Percentiles rank a stretch among this genome's conserved stretches.
These are phyloP conservation scores for Teratosphaeria pseudoeucalypti DNA, from an alignment of 2,329 filamentous ascomycete species.

Conservation along the genomic window DNA sequence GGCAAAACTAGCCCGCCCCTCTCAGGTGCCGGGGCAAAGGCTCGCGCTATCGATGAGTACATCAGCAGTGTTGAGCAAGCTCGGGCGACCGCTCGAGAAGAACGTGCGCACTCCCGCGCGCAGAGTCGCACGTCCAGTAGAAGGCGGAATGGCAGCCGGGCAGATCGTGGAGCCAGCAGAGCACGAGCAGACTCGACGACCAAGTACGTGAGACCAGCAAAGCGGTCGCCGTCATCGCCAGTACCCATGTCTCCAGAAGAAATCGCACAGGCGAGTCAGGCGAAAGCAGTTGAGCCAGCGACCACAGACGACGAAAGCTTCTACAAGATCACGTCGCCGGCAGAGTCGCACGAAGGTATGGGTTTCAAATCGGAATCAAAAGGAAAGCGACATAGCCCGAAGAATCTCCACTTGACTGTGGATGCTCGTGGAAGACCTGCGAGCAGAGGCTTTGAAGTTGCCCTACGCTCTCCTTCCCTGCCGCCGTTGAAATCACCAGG, in stretches of 20 bases:
- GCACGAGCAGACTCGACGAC: constrained; percentile 49
- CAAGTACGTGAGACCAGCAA: constrained; percentile 62
- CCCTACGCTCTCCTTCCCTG: constrained; percentile 63
- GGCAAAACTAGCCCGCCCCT: constrained; percentile 30
- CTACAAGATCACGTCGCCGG: constrained; percentile 33
- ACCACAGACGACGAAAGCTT: constrained; percentile 39
- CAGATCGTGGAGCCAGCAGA: constrained; percentile 35
- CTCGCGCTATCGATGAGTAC: constrained; percentile 67
- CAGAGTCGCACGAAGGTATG: constrained; percentile 16
- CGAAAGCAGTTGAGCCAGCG: constrained; percentile 36
- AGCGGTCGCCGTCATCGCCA: constrained; percentile 83
- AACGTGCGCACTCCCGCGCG: constrained; percentile 29
- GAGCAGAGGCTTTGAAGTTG: constrained; percentile 48
- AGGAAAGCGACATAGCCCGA: background rate
- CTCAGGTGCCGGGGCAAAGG: constrained; percentile 45
- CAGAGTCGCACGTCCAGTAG: constrained; percentile 30
- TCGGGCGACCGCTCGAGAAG: constrained; percentile 25
- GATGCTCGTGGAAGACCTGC: constrained; percentile 50
- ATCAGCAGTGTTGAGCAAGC: constrained; percentile 78
- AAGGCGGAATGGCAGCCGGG: constrained; percentile 32
- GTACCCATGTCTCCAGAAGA: constrained; percentile 93
- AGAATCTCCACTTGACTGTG: background rate
- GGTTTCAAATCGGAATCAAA: constrained; percentile 1
- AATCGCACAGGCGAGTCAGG: constrained; percentile 35
- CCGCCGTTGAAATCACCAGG: constrained; percentile 47